Conservation (phyloP, 1,284 basidiomycete species). For the Apiotrichum porosum region DNA sequence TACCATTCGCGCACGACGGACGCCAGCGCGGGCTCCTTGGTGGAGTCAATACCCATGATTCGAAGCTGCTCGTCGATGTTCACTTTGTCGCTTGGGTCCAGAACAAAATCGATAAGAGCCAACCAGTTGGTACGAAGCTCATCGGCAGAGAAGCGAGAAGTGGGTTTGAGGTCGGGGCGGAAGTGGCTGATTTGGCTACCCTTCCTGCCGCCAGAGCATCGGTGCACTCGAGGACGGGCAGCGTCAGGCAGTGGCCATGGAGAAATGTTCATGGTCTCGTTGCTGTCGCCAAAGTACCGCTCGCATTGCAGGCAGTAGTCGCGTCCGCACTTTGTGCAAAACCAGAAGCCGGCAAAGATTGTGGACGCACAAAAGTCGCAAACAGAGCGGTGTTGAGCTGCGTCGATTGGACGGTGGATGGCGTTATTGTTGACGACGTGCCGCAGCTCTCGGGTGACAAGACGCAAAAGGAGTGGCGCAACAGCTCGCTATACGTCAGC, state of each 20-base stretch:
- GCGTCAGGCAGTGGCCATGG: slow-evolving; percentile 52
- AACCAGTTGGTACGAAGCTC: slow-evolving; percentile 57
- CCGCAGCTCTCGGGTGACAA: slow-evolving; percentile 62
- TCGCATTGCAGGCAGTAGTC: slow-evolving; percentile 85
- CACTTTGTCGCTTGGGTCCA: slow-evolving; percentile 20
- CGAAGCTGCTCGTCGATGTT: slow-evolving; percentile 21
- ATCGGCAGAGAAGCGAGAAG: slow-evolving; percentile 65
- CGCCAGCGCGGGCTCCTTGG: slow-evolving; percentile 7
- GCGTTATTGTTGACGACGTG: slow-evolving; percentile 62
- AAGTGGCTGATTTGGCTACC: slow-evolving; percentile 5
- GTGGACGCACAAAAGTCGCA: slow-evolving; percentile 91
- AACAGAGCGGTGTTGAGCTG: slow-evolving; percentile 65
- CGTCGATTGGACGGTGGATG: slow-evolving; percentile 67
- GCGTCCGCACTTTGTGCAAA: slow-evolving; percentile 82
- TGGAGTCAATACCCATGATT: slow-evolving; percentile 26
- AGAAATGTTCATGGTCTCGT: slow-evolving; percentile 50
- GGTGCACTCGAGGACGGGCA: slow-evolving; percentile 29
- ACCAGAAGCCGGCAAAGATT: slow-evolving; percentile 81
- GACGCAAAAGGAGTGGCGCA: slow-evolving; percentile 63
- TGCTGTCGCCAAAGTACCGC: slow-evolving; percentile 62
- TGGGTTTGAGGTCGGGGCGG: slow-evolving; percentile 63
- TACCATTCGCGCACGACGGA: slow-evolving; percentile 5
- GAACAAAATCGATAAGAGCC: slow-evolving; percentile 29
- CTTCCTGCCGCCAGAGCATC: slow-evolving; percentile 3
- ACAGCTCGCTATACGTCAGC: slow-evolving; percentile 54